Conservation (phyloP, 2,329 filamentous ascomycete species). For the Ceratocystiopsis brevicomis region DNA sequence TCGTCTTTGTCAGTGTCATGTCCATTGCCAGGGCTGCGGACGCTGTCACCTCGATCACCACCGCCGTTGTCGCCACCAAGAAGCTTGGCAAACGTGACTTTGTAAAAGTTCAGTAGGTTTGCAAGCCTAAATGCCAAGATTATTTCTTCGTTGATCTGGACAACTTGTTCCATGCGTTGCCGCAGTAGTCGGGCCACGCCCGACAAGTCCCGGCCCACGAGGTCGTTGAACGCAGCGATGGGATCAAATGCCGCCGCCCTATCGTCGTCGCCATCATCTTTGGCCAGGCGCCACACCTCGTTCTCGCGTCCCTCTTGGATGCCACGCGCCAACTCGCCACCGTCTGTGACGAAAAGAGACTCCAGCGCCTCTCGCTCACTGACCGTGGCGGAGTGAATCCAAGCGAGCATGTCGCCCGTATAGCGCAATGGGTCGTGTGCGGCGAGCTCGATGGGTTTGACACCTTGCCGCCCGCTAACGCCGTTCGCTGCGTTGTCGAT, state of each 20-base stretch:
- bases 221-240: slow-evolving; percentile 58
- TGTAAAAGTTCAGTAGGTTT: slow-evolving; percentile 80
- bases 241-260: slow-evolving; percentile 51
- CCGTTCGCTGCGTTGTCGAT: slow-evolving; percentile 24
- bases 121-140: slow-evolving; percentile 78
- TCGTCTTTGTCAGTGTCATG: neutral
- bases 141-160: slow-evolving; percentile 80
- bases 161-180: slow-evolving; percentile 76
- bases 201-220: slow-evolving; percentile 71
- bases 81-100: slow-evolving; percentile 63
- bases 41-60: neutral
- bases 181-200: slow-evolving; percentile 70
- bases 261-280: slow-evolving; percentile 36
- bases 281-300: slow-evolving; percentile 60
- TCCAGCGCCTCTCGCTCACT: slow-evolving; percentile 87
- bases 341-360: slow-evolving; percentile 76
- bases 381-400: slow-evolving; percentile 85
- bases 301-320: slow-evolving; percentile 63
- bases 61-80: slow-evolving; percentile 29
- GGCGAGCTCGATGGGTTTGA: slow-evolving; percentile 84
- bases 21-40: neutral
- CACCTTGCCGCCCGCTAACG: slow-evolving; percentile 31
- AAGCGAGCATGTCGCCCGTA: slow-evolving; percentile 92
- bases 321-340: slow-evolving; percentile 68
- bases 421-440: slow-evolving; percentile 86